Percentiles rank a stretch among this genome's conserved stretches.
Evolutionary conservation across 441 rosid species (phyloP).

Genomic region (Pelargonium australe): DNA sequence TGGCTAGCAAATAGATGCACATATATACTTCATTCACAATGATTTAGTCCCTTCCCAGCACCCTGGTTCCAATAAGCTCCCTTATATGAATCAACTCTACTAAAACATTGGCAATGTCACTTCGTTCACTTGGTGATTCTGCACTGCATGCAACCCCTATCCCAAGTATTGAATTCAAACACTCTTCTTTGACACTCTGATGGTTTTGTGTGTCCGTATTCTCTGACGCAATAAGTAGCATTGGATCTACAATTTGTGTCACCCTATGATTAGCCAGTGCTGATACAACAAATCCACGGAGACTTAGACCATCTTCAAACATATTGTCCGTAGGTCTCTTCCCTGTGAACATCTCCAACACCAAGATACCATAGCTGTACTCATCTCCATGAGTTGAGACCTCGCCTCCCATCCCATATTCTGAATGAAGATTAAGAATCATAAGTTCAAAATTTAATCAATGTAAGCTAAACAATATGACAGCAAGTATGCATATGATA

Average conservation of each 20-base stretch:
- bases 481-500: no score
- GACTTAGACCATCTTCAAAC: conserved; percentile 11
- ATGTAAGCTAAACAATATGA: no score
- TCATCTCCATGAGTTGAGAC: conserved; percentile 9
- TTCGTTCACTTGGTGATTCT: not conserved
- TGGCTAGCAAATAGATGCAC: no score
- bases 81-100: not conserved
- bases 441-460: not conserved
- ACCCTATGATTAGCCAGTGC: conserved; percentile 6
- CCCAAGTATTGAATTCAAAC: not conserved
- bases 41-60: no score
- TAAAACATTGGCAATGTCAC: not conserved
- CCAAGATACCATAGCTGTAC: conserved; percentile 12
- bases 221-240: not conserved
- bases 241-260: conserved; percentile 3
- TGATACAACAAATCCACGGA: not conserved
- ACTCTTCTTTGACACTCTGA: not conserved
- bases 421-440: not conserved
- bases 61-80: not conserved
- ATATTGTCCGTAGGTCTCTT: conserved; percentile 15
- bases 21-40: no score
- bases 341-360: conserved; percentile 19
- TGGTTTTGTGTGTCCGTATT: not conserved
- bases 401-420: conserved; percentile 14
- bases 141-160: not conserved